These are phyloP conservation scores for Saccharomycopsis synnaedendra DNA, from an alignment of 805 yeast species.

Conservation along the genomic window DNA sequence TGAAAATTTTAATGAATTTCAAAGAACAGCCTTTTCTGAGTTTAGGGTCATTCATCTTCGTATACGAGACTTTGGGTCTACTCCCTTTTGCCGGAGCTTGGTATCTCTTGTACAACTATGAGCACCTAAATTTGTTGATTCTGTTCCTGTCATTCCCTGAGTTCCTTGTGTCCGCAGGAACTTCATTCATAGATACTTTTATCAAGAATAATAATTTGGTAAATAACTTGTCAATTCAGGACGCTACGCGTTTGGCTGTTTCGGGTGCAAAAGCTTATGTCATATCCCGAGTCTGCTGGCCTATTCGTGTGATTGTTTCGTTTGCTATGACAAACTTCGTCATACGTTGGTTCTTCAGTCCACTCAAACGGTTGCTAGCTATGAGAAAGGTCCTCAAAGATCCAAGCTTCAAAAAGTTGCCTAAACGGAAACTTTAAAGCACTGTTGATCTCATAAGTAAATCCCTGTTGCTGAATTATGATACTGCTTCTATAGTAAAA, in stretches of 20 bases:
- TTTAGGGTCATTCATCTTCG: constrained; percentile 3
- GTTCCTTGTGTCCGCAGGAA: neutral
- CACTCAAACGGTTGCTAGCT: neutral
- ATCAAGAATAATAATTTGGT: neutral
- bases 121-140: neutral
- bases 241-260: neutral
- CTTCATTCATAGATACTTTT: neutral
- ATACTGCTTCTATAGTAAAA: no score
- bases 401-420: constrained; percentile 6
- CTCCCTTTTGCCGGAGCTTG: constrained; percentile 3
- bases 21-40: constrained; percentile 1
- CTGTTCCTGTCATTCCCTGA: neutral
- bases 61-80: constrained; percentile 8
- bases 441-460: no score
- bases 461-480: no score
- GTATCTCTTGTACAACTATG: constrained; percentile 6
- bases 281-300: constrained; percentile 4
- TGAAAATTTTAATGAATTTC: neutral
- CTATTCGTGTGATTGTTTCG: constrained; percentile 5
- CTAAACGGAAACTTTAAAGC: constrained; percentile 7
- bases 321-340: constrained; percentile 2
- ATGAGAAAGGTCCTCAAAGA: neutral
- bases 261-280: constrained; percentile 8
- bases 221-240: constrained; percentile 1
- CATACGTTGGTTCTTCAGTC: neutral